Base-by-base conservation (phyloP, 228 moss, liverwort and hornwort genomes). In the Sphagnum magellanicum region DNA sequence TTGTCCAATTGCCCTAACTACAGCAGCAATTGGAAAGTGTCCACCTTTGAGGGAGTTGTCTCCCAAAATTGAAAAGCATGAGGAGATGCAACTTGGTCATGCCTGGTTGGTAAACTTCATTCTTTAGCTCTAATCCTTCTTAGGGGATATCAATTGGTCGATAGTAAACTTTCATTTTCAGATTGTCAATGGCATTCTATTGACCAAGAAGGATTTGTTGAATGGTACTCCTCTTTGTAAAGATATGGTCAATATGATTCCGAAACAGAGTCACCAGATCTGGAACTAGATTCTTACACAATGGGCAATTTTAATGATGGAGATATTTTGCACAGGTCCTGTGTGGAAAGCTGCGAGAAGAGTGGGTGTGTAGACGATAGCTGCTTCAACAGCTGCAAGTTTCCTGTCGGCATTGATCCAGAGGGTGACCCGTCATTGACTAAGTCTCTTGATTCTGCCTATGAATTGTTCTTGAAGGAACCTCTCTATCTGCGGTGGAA, bases 321-420 rank as follows among this genome's bases (percentile, higher is more conserved):
- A 4, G 11, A 49, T 51, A 8, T 48, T 15, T 32, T 32, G 32
- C 32, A 32, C 82, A 85, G 85, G 70, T 72, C 67, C 59, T 85
- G 85, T 67, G 65, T 60, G 0, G 85, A 85, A 14, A 75, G 17
- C 53, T 85, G 85, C 53, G 81, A 76, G 76, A 79, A 63, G 63
- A 75, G 59, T 74, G 81, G 81, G 60, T 71, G 66, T 61, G 17
- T 81, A 6, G 74, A 72, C 49, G 5, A 68, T 1, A 52, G 73
- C 67, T 73, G 77, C 58, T 55, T 85, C 47, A 64, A 70, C n/a
- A 70, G 66, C 50, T 85, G 85, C 53, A 64, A 59, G 57, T 58
- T 58, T 16, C 16, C 63, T 16, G 47, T 63, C 63, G 4, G 16
- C 10, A 16, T 51, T 64, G 48, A 16, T 50, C 59, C 62, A 16